Base-by-base conservation (phyloP, 331 rosid genomes). In the Phaseolus coccineus region DNA sequence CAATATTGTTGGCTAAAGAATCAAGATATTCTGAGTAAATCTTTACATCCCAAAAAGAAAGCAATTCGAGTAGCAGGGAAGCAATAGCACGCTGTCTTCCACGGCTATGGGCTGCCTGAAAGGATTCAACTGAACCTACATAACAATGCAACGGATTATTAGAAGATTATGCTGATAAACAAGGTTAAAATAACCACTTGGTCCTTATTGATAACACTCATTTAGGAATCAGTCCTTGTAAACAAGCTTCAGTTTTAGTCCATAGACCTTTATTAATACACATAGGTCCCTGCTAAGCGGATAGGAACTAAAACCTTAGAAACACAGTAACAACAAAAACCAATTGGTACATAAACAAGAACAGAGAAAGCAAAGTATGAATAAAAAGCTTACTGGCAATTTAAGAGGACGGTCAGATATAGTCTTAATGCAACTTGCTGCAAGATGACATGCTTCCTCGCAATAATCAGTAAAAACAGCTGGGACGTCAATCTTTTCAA, bases 361-460 rank as follows among this genome's bases (percentile, higher is more conserved):
- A 62, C 13, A 2, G 12, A 31, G 76, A 59, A 28, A 50, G 24
- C 48, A 7, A 66, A 46, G 72, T 35, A 59, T 12, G 4, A 66
- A 74, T 62, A 4, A 61, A 51, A 77, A 73, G 77, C 92, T 53
- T 39, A 95, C 99, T 35, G 94, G 97, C 76, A 86, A 77, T 44
- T 80, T 78, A 58, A 77, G 92, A 66, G 94, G 75, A 73, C 65
- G 70, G 42, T 87, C 87, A 13, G 90, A 80, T 69, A 90, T 73
- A 25, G 86, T 80, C 84, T 87, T 83, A 37, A 95, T 76, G 84
- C 97, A 91, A 85, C 81, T 25, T 68, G 92, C 90, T 71, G 94
- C 99, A 65, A 95, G 94, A 87, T 95, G 90, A 83, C 97, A 95
- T 40, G 97, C 99, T 89, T 95, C 99, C 88, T 93, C 94, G 28